Evolutionary conservation across 176 grass and related monocot species (phyloP).

Genomic region (Ananas comosus): DNA sequence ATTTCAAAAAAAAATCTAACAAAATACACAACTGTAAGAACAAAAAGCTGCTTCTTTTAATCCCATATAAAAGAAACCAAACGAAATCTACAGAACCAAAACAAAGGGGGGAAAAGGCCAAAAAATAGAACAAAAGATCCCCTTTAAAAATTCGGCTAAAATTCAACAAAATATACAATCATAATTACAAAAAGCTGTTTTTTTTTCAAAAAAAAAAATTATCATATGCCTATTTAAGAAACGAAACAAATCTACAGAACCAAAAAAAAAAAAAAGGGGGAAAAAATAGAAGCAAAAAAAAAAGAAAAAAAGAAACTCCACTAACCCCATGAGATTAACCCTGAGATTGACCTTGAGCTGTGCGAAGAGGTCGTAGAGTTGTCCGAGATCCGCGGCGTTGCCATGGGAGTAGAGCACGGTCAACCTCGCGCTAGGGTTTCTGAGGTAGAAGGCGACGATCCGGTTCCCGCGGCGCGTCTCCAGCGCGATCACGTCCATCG

Average conservation of each 20-base stretch:
- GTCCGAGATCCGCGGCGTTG: slow-evolving; percentile 95
- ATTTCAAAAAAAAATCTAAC: background rate
- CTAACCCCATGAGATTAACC: slow-evolving; percentile 97
- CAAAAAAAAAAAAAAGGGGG: background rate
- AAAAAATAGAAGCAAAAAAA: slow-evolving; percentile 9
- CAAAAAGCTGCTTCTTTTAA: background rate
- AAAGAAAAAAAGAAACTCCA: slow-evolving; percentile 27
- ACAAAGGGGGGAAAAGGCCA: background rate
- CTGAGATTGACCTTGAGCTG: slow-evolving; percentile 99
- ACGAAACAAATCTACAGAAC: slow-evolving; percentile 11
- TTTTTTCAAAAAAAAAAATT: too few relatives aligned
- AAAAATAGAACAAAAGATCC: too few relatives aligned
- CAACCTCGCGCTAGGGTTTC: slow-evolving; percentile 71
- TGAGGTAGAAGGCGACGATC: slow-evolving; percentile 88
- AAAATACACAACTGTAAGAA: background rate
- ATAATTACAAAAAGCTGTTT: too few relatives aligned
- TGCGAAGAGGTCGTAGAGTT: slow-evolving; percentile 96
- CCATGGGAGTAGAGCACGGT: slow-evolving; percentile 97
- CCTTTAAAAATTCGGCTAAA: background rate
- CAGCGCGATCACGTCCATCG: slow-evolving; percentile 71
- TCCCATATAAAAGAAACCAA: too few relatives aligned
- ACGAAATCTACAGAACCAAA: background rate
- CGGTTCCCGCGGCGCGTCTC: slow-evolving; percentile 70
- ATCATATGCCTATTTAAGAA: background rate
- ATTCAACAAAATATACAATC: too few relatives aligned